Percentiles rank a stretch among this genome's conserved stretches.
phyloP scores from a whole-genome alignment of 352 stramenopile species.

The Thraustochytrium sp. region DNA sequence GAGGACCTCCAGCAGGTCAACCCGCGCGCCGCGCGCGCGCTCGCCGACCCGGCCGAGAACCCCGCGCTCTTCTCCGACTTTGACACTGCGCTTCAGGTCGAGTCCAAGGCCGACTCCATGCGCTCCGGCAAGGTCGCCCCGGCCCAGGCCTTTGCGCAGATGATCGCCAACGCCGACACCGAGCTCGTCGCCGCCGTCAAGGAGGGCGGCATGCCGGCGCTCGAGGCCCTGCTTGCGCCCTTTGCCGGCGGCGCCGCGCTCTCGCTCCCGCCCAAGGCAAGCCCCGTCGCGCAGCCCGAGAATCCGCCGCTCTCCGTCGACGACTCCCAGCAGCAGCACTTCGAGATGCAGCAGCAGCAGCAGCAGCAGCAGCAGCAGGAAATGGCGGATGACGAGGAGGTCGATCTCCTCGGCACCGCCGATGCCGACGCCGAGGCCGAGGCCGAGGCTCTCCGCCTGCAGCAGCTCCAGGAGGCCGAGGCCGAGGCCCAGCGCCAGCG shows the following conservation, averaged over 20 bases:
- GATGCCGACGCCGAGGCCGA: not conserved
- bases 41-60: constrained; percentile 85
- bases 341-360: not conserved
- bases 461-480: not conserved
- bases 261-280: not conserved
- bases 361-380: not conserved
- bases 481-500: not conserved
- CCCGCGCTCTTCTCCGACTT: constrained; percentile 91
- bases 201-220: not conserved
- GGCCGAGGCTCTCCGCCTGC: not conserved
- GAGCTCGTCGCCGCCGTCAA: constrained; percentile 26
- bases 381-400: not conserved
- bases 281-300: not conserved
- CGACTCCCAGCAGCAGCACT: too few species aligned
- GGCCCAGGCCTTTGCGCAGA: not conserved
- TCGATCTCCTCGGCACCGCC: not conserved
- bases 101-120: constrained; percentile 55
- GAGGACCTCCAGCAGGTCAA: constrained; percentile 66
- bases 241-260: not conserved
- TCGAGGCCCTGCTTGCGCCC: not conserved
- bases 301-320: not conserved
- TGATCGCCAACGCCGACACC: not conserved
- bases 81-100: constrained; percentile 84
- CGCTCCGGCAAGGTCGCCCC: constrained; percentile 19
- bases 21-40: constrained; percentile 81